These are phyloP conservation scores for Globisporangium rhizosaccharum DNA, from an alignment of 352 stramenopile genomes.

Conservation along the genomic window DNA sequence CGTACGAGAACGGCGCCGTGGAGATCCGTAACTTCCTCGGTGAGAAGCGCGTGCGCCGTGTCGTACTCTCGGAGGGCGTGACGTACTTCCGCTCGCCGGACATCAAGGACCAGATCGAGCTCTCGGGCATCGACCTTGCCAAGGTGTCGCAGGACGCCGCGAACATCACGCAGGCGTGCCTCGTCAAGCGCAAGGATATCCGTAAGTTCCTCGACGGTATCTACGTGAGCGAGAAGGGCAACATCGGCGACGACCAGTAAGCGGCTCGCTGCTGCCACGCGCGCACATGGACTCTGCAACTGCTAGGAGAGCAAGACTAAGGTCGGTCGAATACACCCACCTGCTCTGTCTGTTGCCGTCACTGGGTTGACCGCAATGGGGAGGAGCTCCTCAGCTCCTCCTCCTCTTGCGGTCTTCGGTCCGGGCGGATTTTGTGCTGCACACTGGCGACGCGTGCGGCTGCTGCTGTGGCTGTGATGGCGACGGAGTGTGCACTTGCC, in stretches of 20 bases:
- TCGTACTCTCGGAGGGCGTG: constrained; percentile 92
- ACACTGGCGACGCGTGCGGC: neutral
- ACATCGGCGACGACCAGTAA: constrained; percentile 71
- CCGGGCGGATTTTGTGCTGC: constrained; percentile 86
- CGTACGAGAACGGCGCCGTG: constrained; percentile 89
- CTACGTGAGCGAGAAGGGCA: constrained; percentile 97
- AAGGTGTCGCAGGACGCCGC: constrained; percentile 91
- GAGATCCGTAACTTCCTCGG: constrained; percentile 99
- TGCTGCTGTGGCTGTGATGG: constrained; percentile 15
- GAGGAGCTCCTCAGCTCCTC: neutral
- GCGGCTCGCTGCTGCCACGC: neutral
- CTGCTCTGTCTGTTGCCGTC: constrained; percentile 58
- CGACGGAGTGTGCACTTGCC: neutral
- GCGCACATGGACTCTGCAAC: constrained; percentile 20
- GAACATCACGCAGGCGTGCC: constrained; percentile 83
- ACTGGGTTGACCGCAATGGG: constrained; percentile 81
- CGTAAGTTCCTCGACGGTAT: constrained; percentile 99
- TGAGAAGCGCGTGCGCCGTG: constrained; percentile 97
- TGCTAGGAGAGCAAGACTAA: constrained; percentile 16
- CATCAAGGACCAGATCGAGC: constrained; percentile 99
- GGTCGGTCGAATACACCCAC: constrained; percentile 13
- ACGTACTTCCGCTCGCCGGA: constrained; percentile 93
- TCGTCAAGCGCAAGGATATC: constrained; percentile 92
- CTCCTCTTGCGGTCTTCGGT: constrained; percentile 82
- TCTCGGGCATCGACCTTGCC: constrained; percentile 97